Conservation (phyloP, 1,139 yeast species). For the Diutina neorugosa region DNA sequence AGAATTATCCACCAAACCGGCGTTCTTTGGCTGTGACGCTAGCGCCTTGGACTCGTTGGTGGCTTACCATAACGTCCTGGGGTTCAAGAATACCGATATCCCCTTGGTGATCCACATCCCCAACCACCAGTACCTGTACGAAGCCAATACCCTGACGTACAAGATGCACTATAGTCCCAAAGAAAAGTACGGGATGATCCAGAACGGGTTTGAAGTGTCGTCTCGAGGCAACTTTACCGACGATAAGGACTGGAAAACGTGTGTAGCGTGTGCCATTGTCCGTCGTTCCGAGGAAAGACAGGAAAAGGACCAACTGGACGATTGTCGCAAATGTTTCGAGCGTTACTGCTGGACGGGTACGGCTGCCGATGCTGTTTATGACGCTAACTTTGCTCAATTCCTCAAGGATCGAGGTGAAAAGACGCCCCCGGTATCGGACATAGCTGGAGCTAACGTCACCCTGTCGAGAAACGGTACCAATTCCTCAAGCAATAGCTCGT, state of each 20-base stretch:
- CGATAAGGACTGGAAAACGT: slow-evolving; percentile 62
- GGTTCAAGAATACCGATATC: slow-evolving; percentile 12
- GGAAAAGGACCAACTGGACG: slow-evolving; percentile 49
- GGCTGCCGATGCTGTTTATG: slow-evolving; percentile 7
- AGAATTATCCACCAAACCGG: slow-evolving; percentile 22
- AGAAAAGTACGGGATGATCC: slow-evolving; percentile 20
- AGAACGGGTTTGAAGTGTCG: slow-evolving; percentile 62
- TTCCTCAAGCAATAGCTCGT: not conserved
- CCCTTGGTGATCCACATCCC: slow-evolving; percentile 30
- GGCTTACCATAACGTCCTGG: slow-evolving; percentile 10
- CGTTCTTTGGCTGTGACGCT: slow-evolving; percentile 46
- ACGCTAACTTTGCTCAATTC: not conserved
- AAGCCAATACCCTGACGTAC: slow-evolving; percentile 27
- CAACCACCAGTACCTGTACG: slow-evolving; percentile 18
- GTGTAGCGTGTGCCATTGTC: slow-evolving; percentile 83
- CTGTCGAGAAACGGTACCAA: not conserved
- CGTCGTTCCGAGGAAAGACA: slow-evolving; percentile 72
- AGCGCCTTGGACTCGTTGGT: slow-evolving; percentile 17
- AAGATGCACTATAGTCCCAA: slow-evolving; percentile 26
- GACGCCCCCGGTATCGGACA: not conserved
- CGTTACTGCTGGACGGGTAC: slow-evolving; percentile 81
- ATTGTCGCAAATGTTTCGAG: slow-evolving; percentile 61
- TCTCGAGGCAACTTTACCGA: slow-evolving; percentile 63
- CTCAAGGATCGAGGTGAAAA: not conserved
- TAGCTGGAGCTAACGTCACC: not conserved